Evolutionary conservation across 768 basidiomycete genomes (phyloP).

Genomic region (Dioszegia crocea): DNA sequence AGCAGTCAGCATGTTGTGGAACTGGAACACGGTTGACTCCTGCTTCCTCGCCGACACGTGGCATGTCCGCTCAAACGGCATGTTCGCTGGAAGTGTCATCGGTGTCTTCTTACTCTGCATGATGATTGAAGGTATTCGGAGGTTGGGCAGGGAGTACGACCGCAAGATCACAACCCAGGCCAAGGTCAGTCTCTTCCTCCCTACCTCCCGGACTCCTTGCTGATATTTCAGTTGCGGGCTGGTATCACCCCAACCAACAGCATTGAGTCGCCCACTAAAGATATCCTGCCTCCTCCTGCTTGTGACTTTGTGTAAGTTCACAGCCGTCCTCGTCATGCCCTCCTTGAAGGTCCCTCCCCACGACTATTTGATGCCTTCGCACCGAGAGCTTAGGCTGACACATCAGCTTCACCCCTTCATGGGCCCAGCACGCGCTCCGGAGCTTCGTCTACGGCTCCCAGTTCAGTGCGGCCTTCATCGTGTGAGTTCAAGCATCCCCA

Average conservation of each 20-base stretch:
- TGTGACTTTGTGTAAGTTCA: constrained; percentile 4
- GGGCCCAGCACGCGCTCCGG: constrained; percentile 43
- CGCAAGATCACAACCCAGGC: constrained; percentile 20
- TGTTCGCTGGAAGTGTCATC: constrained; percentile 46
- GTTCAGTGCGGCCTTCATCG: constrained; percentile 45
- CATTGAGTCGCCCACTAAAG: constrained; percentile 5
- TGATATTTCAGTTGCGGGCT: not conserved
- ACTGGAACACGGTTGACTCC: constrained; percentile 48
- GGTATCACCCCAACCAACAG: constrained; percentile 6
- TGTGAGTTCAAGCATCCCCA: constrained; percentile 17
- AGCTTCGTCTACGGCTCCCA: constrained; percentile 39
- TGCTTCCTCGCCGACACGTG: constrained; percentile 49
- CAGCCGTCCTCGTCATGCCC: too few relatives aligned
- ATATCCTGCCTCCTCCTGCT: not conserved
- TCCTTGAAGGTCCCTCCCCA: too few relatives aligned
- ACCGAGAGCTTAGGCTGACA: constrained; percentile 4
- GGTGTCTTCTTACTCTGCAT: constrained; percentile 49
- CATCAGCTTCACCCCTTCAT: constrained; percentile 27
- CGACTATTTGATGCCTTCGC: not conserved
- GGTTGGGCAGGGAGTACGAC: constrained; percentile 48
- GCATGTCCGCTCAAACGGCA: constrained; percentile 39
- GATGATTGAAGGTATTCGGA: constrained; percentile 44
- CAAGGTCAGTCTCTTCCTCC: not conserved
- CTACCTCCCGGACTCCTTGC: not conserved
- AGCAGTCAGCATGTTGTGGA: constrained; percentile 46